Evolutionary conservation across 2,329 filamentous ascomycete species (phyloP).

Genomic region (Pseudogymnoascus sp.): DNA sequence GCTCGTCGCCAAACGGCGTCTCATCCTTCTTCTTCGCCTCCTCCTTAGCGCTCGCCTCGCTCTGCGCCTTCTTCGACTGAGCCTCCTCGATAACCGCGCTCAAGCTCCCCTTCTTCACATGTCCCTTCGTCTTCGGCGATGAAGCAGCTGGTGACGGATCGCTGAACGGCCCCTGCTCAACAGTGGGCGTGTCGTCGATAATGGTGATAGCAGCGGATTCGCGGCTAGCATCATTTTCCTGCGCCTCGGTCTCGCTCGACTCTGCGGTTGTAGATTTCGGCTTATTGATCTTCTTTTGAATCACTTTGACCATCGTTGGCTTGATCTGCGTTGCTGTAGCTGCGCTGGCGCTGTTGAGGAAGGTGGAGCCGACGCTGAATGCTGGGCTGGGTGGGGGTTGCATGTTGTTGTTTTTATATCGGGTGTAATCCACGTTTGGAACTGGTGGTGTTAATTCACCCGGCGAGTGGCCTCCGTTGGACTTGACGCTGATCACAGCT

Average conservation of each 20-base stretch:
- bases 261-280: constrained; percentile 36
- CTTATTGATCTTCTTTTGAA: constrained; percentile 34
- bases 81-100: constrained; percentile 53
- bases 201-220: constrained; percentile 44
- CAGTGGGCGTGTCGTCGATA: constrained; percentile 43
- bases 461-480: constrained; percentile 50
- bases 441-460: constrained; percentile 61
- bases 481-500: constrained; percentile 87
- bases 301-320: constrained; percentile 55
- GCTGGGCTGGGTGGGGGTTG: constrained; percentile 46
- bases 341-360: constrained; percentile 57
- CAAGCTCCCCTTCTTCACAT: constrained; percentile 42
- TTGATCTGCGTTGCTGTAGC: constrained; percentile 51
- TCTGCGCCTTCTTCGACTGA: constrained; percentile 30
- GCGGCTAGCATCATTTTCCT: constrained; percentile 24
- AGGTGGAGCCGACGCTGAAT: constrained; percentile 63
- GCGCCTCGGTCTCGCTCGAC: constrained; percentile 20
- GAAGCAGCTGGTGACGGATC: constrained; percentile 41
- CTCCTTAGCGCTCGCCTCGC: constrained; percentile 23
- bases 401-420: constrained; percentile 40
- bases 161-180: constrained; percentile 54
- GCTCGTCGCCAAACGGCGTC: constrained; percentile 54
- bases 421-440: constrained; percentile 62
- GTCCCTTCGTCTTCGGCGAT: constrained; percentile 16
- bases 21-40: constrained; percentile 32